phyloP scores from a whole-genome alignment of 1,284 basidiomycete species.

The Sutorius eximius region DNA sequence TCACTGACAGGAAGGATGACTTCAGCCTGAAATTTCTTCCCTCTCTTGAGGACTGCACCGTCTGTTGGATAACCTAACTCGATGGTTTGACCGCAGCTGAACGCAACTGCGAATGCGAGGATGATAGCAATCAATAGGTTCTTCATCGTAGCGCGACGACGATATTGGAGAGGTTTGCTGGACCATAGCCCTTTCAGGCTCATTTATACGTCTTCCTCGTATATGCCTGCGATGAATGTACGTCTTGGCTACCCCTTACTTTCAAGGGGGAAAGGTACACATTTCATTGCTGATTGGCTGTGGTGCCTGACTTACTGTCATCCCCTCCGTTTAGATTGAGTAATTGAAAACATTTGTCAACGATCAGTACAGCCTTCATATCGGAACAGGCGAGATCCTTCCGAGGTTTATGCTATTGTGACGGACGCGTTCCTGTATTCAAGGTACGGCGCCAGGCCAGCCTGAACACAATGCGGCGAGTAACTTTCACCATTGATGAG shows the following conservation, averaged over 20 bases:
- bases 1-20: constrained; percentile 1
- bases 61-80: constrained; percentile 15
- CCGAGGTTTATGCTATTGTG: constrained; percentile 8
- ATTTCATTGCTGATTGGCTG: background rate
- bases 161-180: background rate
- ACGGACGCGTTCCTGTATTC: constrained; percentile 23
- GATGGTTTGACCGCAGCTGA: constrained; percentile 4
- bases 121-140: background rate
- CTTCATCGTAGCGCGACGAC: background rate
- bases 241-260: background rate
- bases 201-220: background rate
- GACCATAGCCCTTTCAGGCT: no score
- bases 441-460: constrained; percentile 14
- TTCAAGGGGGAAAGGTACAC: background rate
- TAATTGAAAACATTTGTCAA: background rate
- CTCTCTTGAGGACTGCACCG: constrained; percentile 5
- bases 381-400: background rate
- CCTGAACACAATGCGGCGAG: background rate
- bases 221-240: background rate
- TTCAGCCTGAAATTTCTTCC: constrained; percentile 4
- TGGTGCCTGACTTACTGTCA: background rate
- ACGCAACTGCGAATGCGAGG: background rate
- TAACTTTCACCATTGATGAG: background rate
- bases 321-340: background rate
- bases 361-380: background rate